Base-by-base conservation (phyloP, 257 asterid genomes). In the Petunia secreta region DNA sequence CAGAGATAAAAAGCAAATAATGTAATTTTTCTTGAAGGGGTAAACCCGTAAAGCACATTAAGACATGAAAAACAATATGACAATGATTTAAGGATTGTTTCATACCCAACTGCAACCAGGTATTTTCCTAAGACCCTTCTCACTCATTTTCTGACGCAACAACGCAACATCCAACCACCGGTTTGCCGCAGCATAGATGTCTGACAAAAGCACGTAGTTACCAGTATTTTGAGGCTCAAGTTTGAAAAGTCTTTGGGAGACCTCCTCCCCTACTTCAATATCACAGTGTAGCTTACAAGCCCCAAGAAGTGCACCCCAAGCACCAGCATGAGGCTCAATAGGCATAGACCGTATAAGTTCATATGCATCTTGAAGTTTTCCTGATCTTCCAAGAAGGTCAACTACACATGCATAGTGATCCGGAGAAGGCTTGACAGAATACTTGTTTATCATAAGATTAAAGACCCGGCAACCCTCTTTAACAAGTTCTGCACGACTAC, bases 241-340 rank as follows among this genome's bases (percentile, higher is more conserved):
- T 85, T 92, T 91, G 80, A 92, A 87, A 13, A 92, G 93, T 78
- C 81, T 85, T 25, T 55, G 43, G 1, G 94, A 93, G 11, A 89
- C 85, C 57, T 81, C 87, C 87, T 89, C 89, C 1, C 91, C 96
- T 67, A 93, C 80, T 46, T 91, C 90, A 54, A 89, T 60, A 53
- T 91, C 91, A 75, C 86, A 3, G 46, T 93, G 89, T 52, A 90
- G 75, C 90, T 88, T 84, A 79, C 96, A 93, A 2, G 92, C 96
- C 80, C 89, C 89, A 25, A 92, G 94, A 83, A 92, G 94, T 44
- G 98, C 96, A 54, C 98, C 98, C 98, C 94, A 93, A 38, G 93
- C 97, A 83, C 97, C 91, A 59, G 90, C 90, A 83, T 89, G 87
- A 14, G 91, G 87, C 73, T 87, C 91, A 41, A 89, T 83, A 1